phyloP scores from a whole-genome alignment of 2,329 filamentous ascomycete species.

The Xylariaceae sp. region DNA sequence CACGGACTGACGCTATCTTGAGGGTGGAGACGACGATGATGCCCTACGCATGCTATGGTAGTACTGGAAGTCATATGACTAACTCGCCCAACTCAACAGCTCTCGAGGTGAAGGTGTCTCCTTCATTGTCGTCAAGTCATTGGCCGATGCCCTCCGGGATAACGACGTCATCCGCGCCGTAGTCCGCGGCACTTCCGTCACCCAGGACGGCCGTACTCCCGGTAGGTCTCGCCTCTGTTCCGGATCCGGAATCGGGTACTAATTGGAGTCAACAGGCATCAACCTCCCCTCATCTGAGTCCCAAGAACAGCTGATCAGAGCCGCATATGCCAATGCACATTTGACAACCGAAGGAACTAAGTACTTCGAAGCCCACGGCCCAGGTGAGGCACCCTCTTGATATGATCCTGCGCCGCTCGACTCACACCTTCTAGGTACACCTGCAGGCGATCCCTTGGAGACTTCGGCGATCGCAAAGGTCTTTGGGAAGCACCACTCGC shows the following conservation, averaged over 20 bases:
- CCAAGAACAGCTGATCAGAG: constrained; percentile 32
- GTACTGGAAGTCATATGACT: constrained; percentile 18
- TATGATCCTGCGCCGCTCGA: not conserved
- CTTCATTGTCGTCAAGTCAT: constrained; percentile 41
- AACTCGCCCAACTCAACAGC: constrained; percentile 34
- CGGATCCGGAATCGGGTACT: not conserved
- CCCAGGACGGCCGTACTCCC: constrained; percentile 41
- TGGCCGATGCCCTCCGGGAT: constrained; percentile 41
- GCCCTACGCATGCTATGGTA: too few relatives aligned
- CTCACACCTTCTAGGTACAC: constrained; percentile 26
- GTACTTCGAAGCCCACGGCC: constrained; percentile 37
- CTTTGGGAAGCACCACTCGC: constrained; percentile 21
- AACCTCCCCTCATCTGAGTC: constrained; percentile 29
- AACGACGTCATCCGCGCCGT: constrained; percentile 38
- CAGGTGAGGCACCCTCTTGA: constrained; percentile 8
- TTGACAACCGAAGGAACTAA: constrained; percentile 25
- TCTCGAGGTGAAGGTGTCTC: constrained; percentile 47
- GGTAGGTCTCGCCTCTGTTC: too few relatives aligned
- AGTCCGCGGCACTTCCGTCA: constrained; percentile 34
- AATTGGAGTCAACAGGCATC: constrained; percentile 20
- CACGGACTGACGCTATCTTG: too few relatives aligned
- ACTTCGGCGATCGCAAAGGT: constrained; percentile 30
- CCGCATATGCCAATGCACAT: constrained; percentile 27
- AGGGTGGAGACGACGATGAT: too few relatives aligned
- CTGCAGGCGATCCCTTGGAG: constrained; percentile 37